Evolutionary conservation across 2,329 filamentous ascomycete species (phyloP).

Genomic region (Beauveria rudraprayagi): DNA sequence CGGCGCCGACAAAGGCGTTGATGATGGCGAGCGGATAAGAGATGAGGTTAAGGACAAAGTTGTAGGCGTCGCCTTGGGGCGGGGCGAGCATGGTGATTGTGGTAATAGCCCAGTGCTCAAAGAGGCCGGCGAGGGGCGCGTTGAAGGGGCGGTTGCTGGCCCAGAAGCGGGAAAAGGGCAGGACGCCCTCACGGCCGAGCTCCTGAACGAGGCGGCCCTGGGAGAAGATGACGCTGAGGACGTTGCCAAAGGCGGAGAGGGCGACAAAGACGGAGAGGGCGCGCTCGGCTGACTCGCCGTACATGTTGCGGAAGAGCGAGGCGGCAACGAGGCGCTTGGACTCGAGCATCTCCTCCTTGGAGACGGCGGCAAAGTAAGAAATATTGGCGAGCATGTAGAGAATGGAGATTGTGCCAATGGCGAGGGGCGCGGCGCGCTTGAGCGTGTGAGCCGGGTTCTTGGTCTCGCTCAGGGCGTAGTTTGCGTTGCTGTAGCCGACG

Average conservation of each 20-base stretch:
- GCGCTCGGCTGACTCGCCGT: constrained; percentile 45
- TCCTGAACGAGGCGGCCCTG: constrained; percentile 60
- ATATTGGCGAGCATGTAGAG: constrained; percentile 62
- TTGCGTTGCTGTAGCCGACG: constrained; percentile 61
- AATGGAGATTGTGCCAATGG: constrained; percentile 48
- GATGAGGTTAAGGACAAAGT: constrained; percentile 55
- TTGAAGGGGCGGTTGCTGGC: constrained; percentile 58
- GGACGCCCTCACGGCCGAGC: constrained; percentile 56
- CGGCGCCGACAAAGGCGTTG: constrained; percentile 46
- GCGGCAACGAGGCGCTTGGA: constrained; percentile 45
- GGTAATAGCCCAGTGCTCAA: constrained; percentile 56
- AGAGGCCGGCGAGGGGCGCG: constrained; percentile 51
- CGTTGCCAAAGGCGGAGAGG: constrained; percentile 59
- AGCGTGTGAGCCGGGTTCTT: constrained; percentile 57
- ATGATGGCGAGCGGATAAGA: constrained; percentile 55
- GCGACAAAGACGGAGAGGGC: constrained; percentile 59
- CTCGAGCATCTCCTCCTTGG: constrained; percentile 43
- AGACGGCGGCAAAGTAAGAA: constrained; percentile 55
- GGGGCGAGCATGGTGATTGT: constrained; percentile 60
- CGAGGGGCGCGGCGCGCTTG: constrained; percentile 55
- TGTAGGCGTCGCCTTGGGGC: constrained; percentile 59
- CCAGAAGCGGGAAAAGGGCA: constrained; percentile 55
- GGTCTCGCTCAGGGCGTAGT: constrained; percentile 58
- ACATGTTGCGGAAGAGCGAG: constrained; percentile 48
- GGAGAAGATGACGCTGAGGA: constrained; percentile 60